Percentiles rank a stretch among this genome's conserved stretches.
Conservation (phyloP, 352 stramenopile genomes). For the Globisporangium irregulare region DNA sequence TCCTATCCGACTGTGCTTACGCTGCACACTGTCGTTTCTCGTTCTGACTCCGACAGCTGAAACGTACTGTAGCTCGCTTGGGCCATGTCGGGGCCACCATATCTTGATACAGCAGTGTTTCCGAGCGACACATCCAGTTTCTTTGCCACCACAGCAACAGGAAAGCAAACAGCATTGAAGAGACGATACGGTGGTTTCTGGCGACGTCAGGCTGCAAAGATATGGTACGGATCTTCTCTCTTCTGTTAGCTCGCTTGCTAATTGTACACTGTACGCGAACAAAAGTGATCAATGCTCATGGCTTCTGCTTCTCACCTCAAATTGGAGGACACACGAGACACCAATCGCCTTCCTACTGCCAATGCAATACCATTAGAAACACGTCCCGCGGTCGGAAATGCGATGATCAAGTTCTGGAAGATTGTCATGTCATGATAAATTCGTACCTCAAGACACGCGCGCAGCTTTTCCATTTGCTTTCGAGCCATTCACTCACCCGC, state of each 20-base stretch:
- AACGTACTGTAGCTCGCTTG: neutral
- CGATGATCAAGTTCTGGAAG: neutral
- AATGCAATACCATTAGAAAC: neutral
- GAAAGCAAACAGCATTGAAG: neutral
- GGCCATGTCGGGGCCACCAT: neutral
- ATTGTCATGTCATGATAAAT: neutral
- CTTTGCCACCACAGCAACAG: neutral
- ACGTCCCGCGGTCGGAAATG: neutral
- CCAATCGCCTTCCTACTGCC: neutral
- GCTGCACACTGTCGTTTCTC: neutral
- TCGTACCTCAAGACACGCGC: too few species aligned
- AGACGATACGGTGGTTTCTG: neutral
- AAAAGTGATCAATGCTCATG: neutral
- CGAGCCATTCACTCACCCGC: neutral
- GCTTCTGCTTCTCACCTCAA: neutral
- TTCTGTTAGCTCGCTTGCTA: neutral
- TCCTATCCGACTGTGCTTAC: neutral
- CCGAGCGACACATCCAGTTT: neutral
- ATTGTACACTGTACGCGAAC: neutral
- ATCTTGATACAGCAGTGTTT: neutral
- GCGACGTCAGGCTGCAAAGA: neutral
- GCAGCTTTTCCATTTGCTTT: neutral
- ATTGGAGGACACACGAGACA: neutral
- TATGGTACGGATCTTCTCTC: neutral
- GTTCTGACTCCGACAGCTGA: neutral